Evolutionary conservation across 2,329 filamentous ascomycete species (phyloP).

Genomic region (Colletotrichum sp.): DNA sequence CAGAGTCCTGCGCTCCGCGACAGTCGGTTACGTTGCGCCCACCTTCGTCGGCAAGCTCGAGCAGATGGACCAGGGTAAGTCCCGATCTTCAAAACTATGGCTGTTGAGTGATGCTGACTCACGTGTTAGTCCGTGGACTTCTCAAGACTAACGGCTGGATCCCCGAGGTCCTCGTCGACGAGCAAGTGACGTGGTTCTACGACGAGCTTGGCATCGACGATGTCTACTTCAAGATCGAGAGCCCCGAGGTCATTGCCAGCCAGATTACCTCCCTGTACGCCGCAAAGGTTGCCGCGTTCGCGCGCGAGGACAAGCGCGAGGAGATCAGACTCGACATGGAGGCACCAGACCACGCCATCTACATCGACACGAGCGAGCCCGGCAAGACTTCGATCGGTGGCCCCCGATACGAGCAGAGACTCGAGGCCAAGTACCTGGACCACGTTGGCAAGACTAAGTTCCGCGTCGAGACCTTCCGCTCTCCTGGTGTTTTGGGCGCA

Average conservation of each 20-base stretch:
- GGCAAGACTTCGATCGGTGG: slow-evolving; percentile 78
- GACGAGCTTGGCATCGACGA: slow-evolving; percentile 97
- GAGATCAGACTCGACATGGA: slow-evolving; percentile 98
- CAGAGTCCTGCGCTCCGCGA: slow-evolving; percentile 82
- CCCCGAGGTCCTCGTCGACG: slow-evolving; percentile 79
- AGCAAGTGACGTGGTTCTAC: slow-evolving; percentile 96
- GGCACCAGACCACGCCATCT: slow-evolving; percentile 91
- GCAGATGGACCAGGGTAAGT: slow-evolving; percentile 82
- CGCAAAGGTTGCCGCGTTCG: slow-evolving; percentile 93
- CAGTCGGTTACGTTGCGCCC: slow-evolving; percentile 92
- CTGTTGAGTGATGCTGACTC: not conserved
- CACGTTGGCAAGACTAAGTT: slow-evolving; percentile 76
- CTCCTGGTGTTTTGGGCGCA: slow-evolving; percentile 77
- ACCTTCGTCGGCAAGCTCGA: slow-evolving; percentile 91
- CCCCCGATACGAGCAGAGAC: slow-evolving; percentile 90
- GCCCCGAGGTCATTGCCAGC: slow-evolving; percentile 83
- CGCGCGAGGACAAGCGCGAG: slow-evolving; percentile 89
- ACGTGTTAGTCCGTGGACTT: slow-evolving; percentile 74
- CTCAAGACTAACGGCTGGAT: slow-evolving; percentile 85
- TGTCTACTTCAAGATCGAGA: slow-evolving; percentile 95
- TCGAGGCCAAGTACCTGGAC: slow-evolving; percentile 96
- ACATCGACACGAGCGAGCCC: slow-evolving; percentile 96
- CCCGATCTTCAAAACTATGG: not conserved
- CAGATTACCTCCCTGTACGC: slow-evolving; percentile 97
- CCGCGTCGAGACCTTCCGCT: slow-evolving; percentile 97